phyloP scores from a whole-genome alignment of 257 asterid species.

The Leonotis leonurus region DNA sequence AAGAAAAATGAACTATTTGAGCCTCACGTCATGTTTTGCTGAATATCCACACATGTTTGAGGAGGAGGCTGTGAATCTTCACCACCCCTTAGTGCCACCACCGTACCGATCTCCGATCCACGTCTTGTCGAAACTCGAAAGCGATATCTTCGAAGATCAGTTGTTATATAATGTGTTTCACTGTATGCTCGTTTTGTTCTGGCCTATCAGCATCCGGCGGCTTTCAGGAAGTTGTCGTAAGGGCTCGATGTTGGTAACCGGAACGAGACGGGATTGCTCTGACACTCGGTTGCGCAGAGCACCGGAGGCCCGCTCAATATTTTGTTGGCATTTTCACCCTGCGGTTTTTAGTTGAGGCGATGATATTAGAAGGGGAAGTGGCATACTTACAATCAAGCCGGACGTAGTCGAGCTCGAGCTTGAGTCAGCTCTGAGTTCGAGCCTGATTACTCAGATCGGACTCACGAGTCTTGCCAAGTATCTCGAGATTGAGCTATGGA shows the following conservation, averaged over 20 bases:
- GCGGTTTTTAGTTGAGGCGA: conserved; percentile 3
- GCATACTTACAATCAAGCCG: not conserved
- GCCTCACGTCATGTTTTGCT: too few species aligned
- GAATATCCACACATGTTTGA: conserved; percentile 16
- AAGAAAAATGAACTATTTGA: not conserved
- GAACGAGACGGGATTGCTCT: conserved; percentile 48
- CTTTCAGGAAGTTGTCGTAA: conserved; percentile 79
- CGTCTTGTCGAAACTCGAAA: not conserved
- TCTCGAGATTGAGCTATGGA: too few species aligned
- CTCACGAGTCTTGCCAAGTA: too few species aligned
- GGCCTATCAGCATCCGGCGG: conserved; percentile 58
- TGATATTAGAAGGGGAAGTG: too few species aligned
- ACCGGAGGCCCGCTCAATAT: conserved; percentile 23
- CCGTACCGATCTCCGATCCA: not conserved
- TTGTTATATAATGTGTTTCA: not conserved
- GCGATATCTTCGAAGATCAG: not conserved
- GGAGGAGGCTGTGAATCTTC: too few species aligned
- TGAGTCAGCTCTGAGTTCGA: too few species aligned
- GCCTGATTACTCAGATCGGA: too few species aligned
- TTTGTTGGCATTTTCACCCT: conserved; percentile 39
- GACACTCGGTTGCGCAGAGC: conserved; percentile 43
- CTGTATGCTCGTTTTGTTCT: too few species aligned
- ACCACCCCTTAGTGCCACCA: conserved; percentile 4
- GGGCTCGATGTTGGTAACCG: conserved; percentile 76
- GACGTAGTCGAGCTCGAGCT: not conserved